Evolutionary conservation across 345 rosid genomes (phyloP).

Genomic region (Corchorus olitorius): DNA sequence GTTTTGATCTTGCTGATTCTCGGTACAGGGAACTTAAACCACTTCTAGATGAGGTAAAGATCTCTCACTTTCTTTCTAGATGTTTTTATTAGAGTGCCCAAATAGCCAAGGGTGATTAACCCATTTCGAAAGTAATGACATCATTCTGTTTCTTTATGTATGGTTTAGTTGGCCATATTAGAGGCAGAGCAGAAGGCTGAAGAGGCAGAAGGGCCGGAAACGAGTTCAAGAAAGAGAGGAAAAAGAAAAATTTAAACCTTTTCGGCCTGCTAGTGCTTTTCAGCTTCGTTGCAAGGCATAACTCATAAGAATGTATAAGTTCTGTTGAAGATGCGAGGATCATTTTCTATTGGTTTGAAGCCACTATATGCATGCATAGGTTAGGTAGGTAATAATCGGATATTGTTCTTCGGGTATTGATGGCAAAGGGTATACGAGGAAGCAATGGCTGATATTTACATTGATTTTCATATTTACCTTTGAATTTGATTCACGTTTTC

Average conservation of each 20-base stretch:
- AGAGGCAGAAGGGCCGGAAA: conserved; percentile 78
- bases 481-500: too few relatives aligned
- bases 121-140: neutral
- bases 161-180: conserved; percentile 63
- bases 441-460: too few relatives aligned
- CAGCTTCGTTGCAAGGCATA: neutral
- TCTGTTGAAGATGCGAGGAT: neutral
- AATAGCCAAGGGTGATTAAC: neutral
- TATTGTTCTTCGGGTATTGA: neutral
- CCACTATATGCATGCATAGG: neutral
- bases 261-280: neutral
- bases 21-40: conserved; percentile 91
- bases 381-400: too few relatives aligned
- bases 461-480: too few relatives aligned
- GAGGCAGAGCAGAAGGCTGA: conserved; percentile 97
- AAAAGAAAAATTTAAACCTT: conserved; percentile 47
- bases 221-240: conserved; percentile 67
- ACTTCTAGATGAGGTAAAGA: conserved; percentile 81
- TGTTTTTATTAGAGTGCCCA: neutral
- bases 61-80: conserved; percentile 11
- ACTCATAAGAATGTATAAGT: neutral
- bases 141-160: neutral
- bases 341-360: neutral
- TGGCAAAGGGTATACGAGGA: neutral
- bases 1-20: conserved; percentile 89